Evolutionary conservation across 176 grass and related monocot species (phyloP), one percentile per base, ranked within the genome.

Genomic region (Puya raimondii): DNA sequence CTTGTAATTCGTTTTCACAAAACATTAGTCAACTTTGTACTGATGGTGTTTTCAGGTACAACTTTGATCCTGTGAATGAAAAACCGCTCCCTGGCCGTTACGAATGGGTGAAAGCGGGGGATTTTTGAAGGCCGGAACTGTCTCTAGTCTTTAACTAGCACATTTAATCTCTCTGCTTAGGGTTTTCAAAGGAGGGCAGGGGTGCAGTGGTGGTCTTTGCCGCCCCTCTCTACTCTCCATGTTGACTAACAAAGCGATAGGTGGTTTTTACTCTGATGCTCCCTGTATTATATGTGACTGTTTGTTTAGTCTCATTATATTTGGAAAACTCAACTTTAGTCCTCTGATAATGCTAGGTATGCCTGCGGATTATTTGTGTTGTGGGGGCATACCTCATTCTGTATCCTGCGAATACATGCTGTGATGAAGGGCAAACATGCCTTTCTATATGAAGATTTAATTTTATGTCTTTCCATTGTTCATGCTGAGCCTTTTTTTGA

Each of bases 21-120:
- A 42, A 42, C 33, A 61, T 15, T 61, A 18, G 21, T 20, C 4
- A 10, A 61, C 10, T 61, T 63, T 23, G 29, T 14, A n/a, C 20
- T 29, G 12, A 52, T 72, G 20, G 47, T 74, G 18, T 64, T 42
- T 22, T 12, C 52, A 84, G 82, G 56, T 84, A 84, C 71, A 84
- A 84, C 71, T 84, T 71, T 65, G 82, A 84, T 79, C 70, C 76
- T n/a, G 82, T 79, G 56, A 79, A 68, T 2, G 82, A 84, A 52
- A 53, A 70, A 66, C 82, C 82, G 25, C 65, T 84, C 15, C 82
- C 76, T 2, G 82, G 82, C 71, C 82, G 82, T 49, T 84, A 79
- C 75, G 76, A 79, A 75, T 84, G 82, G 82, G 26, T 74, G 71
- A 79, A 84, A 66, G 49, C 75, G 76, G 33, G 33, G 33, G 66